Conservation (phyloP, 2,329 filamentous ascomycete genomes). For the Xylogone sp. region DNA sequence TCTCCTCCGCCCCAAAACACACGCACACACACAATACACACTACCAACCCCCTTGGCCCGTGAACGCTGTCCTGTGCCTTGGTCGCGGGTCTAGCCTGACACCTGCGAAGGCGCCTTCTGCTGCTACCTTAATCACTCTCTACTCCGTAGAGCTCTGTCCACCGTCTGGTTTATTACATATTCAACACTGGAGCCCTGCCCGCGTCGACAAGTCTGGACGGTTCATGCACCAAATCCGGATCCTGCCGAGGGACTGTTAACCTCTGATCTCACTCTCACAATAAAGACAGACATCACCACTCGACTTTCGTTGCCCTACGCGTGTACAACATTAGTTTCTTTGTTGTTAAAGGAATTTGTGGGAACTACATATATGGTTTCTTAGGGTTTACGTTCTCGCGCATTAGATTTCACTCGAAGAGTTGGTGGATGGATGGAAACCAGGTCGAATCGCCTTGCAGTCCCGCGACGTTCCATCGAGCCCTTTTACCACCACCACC, state of each 20-base stretch:
- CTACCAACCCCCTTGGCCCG: no score
- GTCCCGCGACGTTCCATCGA: not conserved
- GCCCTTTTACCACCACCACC: slow-evolving; percentile 6
- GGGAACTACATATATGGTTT: no score
- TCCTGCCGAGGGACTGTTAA: not conserved
- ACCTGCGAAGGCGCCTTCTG: no score
- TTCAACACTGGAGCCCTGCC: not conserved
- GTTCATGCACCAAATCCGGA: not conserved
- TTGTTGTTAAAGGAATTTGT: no score
- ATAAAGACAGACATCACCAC: not conserved
- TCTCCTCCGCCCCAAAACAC: no score
- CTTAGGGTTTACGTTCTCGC: not conserved
- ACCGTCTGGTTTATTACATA: no score
- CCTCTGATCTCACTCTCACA: not conserved
- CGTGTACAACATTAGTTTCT: no score
- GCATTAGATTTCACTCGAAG: not conserved
- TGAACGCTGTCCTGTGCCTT: no score
- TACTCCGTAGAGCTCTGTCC: no score
- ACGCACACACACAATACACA: no score
- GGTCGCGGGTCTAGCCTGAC: no score
- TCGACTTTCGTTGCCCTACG: not conserved
- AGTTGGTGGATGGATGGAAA: not conserved
- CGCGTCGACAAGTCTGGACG: not conserved
- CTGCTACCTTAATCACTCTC: no score
- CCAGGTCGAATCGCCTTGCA: not conserved